phyloP scores from a whole-genome alignment of 2,329 filamentous ascomycete genomes.

The Talaromyces pinophilus region DNA sequence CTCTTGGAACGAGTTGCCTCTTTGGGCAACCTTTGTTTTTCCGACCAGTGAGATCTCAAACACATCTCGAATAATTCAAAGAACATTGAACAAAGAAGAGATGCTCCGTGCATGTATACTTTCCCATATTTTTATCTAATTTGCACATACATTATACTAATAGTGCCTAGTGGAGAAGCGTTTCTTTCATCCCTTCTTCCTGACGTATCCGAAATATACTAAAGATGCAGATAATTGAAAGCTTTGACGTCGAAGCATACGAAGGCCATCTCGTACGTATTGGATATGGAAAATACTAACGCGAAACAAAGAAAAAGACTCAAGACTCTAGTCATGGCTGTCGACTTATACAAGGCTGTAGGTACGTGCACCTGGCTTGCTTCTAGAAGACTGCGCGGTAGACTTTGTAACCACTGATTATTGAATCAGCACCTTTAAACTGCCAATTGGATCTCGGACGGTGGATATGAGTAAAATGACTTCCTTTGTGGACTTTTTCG shows the following conservation, averaged over 20 bases:
- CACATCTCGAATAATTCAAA: background rate
- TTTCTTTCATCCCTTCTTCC: constrained; percentile 1
- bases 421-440: background rate
- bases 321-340: background rate
- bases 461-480: background rate
- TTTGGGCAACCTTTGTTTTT: background rate
- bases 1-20: background rate
- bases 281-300: background rate
- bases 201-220: background rate
- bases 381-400: background rate
- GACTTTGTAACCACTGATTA: background rate
- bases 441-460: background rate
- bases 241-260: background rate
- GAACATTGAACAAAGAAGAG: no score
- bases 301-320: background rate
- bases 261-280: background rate
- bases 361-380: background rate
- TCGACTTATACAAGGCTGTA: background rate
- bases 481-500: background rate
- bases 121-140: background rate
- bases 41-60: background rate
- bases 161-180: background rate
- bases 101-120: background rate
- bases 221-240: background rate
- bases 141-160: no score